Evolutionary conservation across 768 basidiomycete species (phyloP).

Genomic region (Nevesoporus exiguus): DNA sequence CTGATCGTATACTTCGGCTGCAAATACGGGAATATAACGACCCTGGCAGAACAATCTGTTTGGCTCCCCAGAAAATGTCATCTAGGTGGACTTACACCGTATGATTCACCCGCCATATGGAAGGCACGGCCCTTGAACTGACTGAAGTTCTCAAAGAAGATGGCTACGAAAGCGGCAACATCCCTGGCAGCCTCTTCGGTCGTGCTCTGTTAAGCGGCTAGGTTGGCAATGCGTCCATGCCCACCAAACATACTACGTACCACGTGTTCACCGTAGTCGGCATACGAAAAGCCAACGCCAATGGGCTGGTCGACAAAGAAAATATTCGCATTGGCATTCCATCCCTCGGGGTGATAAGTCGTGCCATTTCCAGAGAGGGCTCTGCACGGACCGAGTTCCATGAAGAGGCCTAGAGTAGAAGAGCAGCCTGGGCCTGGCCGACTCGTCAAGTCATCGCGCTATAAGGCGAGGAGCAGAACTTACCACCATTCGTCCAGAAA

Average conservation of each 20-base stretch:
- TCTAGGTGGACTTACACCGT: conserved; percentile 36
- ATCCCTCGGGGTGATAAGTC: conserved; percentile 54
- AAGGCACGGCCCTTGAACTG: conserved; percentile 65
- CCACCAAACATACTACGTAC: conserved; percentile 22
- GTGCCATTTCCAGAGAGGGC: conserved; percentile 50
- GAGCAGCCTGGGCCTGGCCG: conserved; percentile 47
- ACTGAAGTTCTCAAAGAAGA: conserved; percentile 73
- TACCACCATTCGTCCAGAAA: conserved; percentile 56
- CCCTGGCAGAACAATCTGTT: conserved; percentile 34
- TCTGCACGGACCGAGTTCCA: conserved; percentile 75
- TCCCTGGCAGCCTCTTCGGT: conserved; percentile 68
- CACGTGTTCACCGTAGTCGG: conserved; percentile 40
- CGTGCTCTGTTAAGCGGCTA: conserved; percentile 40
- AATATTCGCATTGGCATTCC: conserved; percentile 60
- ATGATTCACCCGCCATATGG: conserved; percentile 60
- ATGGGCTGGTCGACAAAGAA: conserved; percentile 48
- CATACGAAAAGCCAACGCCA: conserved; percentile 46
- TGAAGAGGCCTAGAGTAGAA: conserved; percentile 62
- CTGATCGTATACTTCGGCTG: conserved; percentile 46
- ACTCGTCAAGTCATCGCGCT: not conserved
- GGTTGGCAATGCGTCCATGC: not conserved
- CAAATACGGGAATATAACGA: conserved; percentile 50
- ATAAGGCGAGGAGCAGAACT: conserved; percentile 26
- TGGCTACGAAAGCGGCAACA: conserved; percentile 64
- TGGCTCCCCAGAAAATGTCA: not conserved